Conservation (phyloP, 192 early-diverging fungal genomes). For the Entomortierella chlamydospora region DNA sequence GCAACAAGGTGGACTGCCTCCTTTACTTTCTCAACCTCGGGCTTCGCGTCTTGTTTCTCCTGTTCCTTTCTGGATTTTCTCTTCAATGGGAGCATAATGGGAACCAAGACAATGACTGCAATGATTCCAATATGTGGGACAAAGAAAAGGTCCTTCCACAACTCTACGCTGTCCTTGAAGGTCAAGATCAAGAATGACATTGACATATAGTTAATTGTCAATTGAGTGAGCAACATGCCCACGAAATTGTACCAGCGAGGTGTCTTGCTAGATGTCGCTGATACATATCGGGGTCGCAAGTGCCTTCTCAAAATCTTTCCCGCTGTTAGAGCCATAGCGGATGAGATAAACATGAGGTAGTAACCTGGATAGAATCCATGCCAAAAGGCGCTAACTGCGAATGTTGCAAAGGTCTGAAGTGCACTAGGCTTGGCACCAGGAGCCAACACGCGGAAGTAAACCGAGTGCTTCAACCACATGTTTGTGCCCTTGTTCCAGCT, state of each 20-base stretch:
- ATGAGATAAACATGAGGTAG: slow-evolving; percentile 66
- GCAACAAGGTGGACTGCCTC: slow-evolving; percentile 15
- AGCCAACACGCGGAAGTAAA: slow-evolving; percentile 76
- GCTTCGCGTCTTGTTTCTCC: slow-evolving; percentile 11
- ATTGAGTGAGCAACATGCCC: slow-evolving; percentile 76
- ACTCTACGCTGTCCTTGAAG: slow-evolving; percentile 61
- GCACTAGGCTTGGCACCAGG: slow-evolving; percentile 65
- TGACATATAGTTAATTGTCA: slow-evolving; percentile 74
- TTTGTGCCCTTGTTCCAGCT: slow-evolving; percentile 94
- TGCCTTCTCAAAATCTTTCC: slow-evolving; percentile 33
- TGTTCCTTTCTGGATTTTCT: slow-evolving; percentile 37
- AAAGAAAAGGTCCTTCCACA: slow-evolving; percentile 76
- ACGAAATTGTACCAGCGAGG: slow-evolving; percentile 71
- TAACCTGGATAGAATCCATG: slow-evolving; percentile 95
- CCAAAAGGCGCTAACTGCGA: slow-evolving; percentile 90
- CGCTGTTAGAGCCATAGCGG: slow-evolving; percentile 17
- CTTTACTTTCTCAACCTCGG: slow-evolving; percentile 33
- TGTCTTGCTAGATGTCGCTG: slow-evolving; percentile 18
- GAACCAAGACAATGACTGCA: slow-evolving; percentile 33
- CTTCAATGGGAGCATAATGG: slow-evolving; percentile 49
- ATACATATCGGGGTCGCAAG: slow-evolving; percentile 16
- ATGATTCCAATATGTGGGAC: slow-evolving; percentile 68
- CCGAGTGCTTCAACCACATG: slow-evolving; percentile 87
- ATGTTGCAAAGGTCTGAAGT: slow-evolving; percentile 79
- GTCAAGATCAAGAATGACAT: slow-evolving; percentile 78